A percentile compares a stretch with the other conserved stretches of the same genome.
These are phyloP conservation scores for Cladorrhinum sp. DNA, from an alignment of 2,329 filamentous ascomycete species.

Conservation along the genomic window DNA sequence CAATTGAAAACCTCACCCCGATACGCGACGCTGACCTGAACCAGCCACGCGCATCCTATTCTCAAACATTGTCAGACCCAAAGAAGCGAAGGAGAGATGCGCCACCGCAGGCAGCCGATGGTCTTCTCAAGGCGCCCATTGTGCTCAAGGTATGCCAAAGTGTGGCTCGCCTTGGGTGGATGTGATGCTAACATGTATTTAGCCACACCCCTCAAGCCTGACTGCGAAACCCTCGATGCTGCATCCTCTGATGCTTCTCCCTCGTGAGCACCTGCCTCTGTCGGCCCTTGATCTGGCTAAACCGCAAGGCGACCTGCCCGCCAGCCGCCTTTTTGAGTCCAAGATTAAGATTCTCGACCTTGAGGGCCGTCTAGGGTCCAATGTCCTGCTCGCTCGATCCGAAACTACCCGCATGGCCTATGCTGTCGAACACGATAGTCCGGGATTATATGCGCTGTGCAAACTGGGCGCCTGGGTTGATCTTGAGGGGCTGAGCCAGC, in stretches of 20 bases:
- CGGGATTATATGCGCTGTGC: conserved; percentile 64
- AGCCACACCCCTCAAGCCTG: conserved; percentile 57
- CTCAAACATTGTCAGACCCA: conserved; percentile 27
- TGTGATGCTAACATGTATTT: conserved; percentile 21
- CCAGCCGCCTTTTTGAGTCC: conserved; percentile 57
- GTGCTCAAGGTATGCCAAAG: conserved; percentile 46
- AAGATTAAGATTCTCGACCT: conserved; percentile 62
- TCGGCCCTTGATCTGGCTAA: conserved; percentile 57
- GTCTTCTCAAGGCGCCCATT: conserved; percentile 51
- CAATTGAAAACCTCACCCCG: conserved; percentile 39
- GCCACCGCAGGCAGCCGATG: conserved; percentile 43
- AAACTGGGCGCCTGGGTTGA: conserved; percentile 66
- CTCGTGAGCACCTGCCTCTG: conserved; percentile 58
- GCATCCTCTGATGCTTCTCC: conserved; percentile 60
- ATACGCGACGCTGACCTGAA: conserved; percentile 33
- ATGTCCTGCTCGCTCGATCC: conserved; percentile 59
- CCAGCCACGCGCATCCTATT: background rate
- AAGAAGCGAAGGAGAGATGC: conserved; percentile 37
- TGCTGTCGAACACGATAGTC: conserved; percentile 63
- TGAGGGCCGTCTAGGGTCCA: conserved; percentile 56
- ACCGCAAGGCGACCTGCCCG: conserved; percentile 48
- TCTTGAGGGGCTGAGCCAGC: conserved; percentile 48
- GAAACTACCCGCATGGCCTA: conserved; percentile 54
- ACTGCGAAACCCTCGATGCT: conserved; percentile 53
- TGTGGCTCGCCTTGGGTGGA: background rate